These are phyloP conservation scores for Tubosaeta sp. DNA, from an alignment of 768 basidiomycete species.

Conservation along the genomic window DNA sequence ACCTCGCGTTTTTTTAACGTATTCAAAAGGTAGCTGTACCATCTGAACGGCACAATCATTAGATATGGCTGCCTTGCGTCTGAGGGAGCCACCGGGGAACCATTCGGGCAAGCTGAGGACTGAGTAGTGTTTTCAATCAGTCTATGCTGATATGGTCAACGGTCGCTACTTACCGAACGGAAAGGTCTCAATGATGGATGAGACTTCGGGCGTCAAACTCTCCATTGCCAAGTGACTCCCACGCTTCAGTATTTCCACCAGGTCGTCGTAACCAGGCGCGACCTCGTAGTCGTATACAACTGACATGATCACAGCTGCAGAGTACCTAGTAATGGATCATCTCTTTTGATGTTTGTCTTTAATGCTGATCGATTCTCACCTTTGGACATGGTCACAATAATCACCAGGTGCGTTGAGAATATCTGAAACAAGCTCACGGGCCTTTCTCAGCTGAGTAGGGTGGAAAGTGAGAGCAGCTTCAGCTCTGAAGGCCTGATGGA, in stretches of 20 bases:
- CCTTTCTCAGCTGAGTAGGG: slow-evolving; percentile 18
- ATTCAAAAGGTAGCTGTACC: slow-evolving; percentile 15
- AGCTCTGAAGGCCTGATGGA: slow-evolving; percentile 21
- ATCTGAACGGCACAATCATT: slow-evolving; percentile 8
- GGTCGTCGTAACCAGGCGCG: slow-evolving; percentile 32
- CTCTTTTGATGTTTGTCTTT: neutral
- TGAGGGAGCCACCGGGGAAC: slow-evolving; percentile 27
- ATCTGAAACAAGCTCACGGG: slow-evolving; percentile 15
- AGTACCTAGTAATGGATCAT: slow-evolving; percentile 20
- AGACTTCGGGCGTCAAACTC: slow-evolving; percentile 12
- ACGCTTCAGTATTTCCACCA: slow-evolving; percentile 35
- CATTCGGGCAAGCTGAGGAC: slow-evolving; percentile 23
- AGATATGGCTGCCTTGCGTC: slow-evolving; percentile 15
- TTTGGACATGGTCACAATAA: slow-evolving; percentile 9
- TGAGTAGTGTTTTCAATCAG: neutral
- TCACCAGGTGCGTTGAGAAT: slow-evolving; percentile 1
- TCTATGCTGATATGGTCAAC: neutral
- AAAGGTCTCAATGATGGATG: slow-evolving; percentile 17
- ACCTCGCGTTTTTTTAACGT: slow-evolving; percentile 13
- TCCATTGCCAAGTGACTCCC: slow-evolving; percentile 22
- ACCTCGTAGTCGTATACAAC: slow-evolving; percentile 41
- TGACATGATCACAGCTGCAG: slow-evolving; percentile 36
- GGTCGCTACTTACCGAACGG: slow-evolving; percentile 14
- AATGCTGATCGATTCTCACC: neutral
- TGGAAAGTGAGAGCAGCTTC: slow-evolving; percentile 10